Evolutionary conservation across 2,329 filamentous ascomycete genomes (phyloP), one percentile per base, ranked within the genome.

Genomic region (Stromatinia cepivora): DNA sequence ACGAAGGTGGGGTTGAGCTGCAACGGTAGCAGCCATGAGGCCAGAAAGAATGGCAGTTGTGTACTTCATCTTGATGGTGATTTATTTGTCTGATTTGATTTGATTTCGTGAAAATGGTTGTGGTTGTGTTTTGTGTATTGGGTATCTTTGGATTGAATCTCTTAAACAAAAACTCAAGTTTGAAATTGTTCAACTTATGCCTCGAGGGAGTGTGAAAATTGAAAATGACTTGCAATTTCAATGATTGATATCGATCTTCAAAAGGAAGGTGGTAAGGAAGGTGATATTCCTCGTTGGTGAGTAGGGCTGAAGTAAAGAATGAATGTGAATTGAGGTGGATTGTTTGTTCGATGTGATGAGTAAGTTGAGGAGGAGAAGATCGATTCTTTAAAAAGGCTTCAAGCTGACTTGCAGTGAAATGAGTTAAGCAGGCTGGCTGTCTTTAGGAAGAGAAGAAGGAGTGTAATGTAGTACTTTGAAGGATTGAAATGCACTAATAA

Each of bases 61-160:
- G 53, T 76, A 76, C 75, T 79, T 80, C 79, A 81, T 80, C 71
- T 72, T 79, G 75, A 45, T 39, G 63, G n/a, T 63, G 7, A 31
- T 63, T 3, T n/a, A 28, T 48, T 15, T 42, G 57, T 25, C 48
- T 70, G 64, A 56, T 59, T 42, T 45, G 36, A 52, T n/a, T 9
- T 42, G 39, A 42, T 17, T 39, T 59, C 28, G 62, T 52, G 10
- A 68, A 45, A 42, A 28, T 25, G 25, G 17, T 46, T 9, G 8
- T n/a, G 22, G 31, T 31, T 34, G 4, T 42, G 39, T 1, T 17
- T 61, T 34, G 42, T 63, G 22, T 36, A 42, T 54, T 66, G 22
- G 15, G 66, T 68, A 53, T 63, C 39, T 46, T 53, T 42, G 56
- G 17, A 61, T 39, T 36, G 65, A 58, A 46, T 59, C 20, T 66